Evolutionary conservation across 176 grass and related monocot species (phyloP).

Genomic region (Bothriochloa decipiens): DNA sequence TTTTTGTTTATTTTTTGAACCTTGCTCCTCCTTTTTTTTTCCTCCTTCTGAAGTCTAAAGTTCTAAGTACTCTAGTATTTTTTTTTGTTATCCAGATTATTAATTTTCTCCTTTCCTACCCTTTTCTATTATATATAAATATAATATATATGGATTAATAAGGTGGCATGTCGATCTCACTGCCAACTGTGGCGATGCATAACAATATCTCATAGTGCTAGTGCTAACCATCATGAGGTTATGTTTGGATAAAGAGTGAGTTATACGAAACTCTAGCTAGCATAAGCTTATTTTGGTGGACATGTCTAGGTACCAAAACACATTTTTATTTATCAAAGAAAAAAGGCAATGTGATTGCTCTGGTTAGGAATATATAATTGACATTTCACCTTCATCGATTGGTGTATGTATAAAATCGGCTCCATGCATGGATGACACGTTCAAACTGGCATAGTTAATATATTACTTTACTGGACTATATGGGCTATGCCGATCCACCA

Average conservation of each 20-base stretch:
- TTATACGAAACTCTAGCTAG: neutral
- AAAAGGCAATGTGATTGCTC: neutral
- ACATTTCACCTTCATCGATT: neutral
- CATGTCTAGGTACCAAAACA: neutral
- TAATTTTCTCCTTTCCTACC: neutral
- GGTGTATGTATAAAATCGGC: neutral
- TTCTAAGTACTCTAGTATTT: no score
- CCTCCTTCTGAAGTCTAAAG: no score
- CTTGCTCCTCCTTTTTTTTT: no score
- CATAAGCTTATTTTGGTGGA: neutral
- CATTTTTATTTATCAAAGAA: neutral
- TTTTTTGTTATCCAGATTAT: no score
- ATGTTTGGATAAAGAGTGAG: constrained; percentile 12
- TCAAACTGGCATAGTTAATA: neutral
- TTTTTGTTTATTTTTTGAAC: no score
- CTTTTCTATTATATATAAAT: neutral
- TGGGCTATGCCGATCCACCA: neutral
- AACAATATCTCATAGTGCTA: constrained; percentile 13
- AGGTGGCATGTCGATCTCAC: constrained; percentile 20
- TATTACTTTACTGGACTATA: neutral
- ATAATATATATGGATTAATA: neutral
- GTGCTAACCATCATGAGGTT: constrained; percentile 34
- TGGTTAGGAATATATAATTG: constrained; percentile 6
- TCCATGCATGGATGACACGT: neutral
- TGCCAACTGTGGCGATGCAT: neutral